Evolutionary conservation across 1,284 basidiomycete genomes (phyloP).

Genomic region (Tylopilus sp.): DNA sequence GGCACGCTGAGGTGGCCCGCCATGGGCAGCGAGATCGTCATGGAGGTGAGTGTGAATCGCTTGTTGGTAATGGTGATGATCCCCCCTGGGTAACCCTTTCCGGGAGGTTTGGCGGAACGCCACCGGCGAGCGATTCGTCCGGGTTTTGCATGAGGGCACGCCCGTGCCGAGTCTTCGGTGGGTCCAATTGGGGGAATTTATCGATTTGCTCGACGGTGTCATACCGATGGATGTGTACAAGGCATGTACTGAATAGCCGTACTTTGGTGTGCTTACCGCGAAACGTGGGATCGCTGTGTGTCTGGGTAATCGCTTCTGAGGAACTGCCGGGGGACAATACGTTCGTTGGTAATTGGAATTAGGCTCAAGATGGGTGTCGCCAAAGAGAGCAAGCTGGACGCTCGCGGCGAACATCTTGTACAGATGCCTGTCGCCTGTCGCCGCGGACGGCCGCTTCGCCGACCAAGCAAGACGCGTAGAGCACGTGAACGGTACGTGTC

Average conservation of each 20-base stretch:
- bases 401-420: too few relatives aligned
- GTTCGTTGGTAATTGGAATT: conserved; percentile 12
- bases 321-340: conserved; percentile 9
- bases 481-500: too few relatives aligned
- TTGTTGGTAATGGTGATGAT: not conserved
- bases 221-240: conserved; percentile 38
- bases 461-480: too few relatives aligned
- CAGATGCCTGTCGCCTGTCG: too few relatives aligned
- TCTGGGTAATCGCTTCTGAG: too few relatives aligned
- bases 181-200: conserved; percentile 39
- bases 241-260: conserved; percentile 15
- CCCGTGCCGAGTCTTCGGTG: conserved; percentile 39
- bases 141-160: conserved; percentile 46
- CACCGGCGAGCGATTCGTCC: conserved; percentile 35
- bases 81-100: not conserved
- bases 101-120: conserved; percentile 41
- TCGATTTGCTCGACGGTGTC: conserved; percentile 35
- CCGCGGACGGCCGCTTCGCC: too few relatives aligned
- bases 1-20: conserved; percentile 47
- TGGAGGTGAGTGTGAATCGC: conserved; percentile 39
- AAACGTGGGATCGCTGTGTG: not conserved
- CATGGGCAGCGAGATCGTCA: conserved; percentile 47
- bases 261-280: not conserved
- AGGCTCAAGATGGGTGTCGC: conserved; percentile 3
- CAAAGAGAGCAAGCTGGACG: not conserved